These are phyloP conservation scores for Naegleria gruberi DNA, from an alignment of 208 protist species.

Conservation along the genomic window DNA sequence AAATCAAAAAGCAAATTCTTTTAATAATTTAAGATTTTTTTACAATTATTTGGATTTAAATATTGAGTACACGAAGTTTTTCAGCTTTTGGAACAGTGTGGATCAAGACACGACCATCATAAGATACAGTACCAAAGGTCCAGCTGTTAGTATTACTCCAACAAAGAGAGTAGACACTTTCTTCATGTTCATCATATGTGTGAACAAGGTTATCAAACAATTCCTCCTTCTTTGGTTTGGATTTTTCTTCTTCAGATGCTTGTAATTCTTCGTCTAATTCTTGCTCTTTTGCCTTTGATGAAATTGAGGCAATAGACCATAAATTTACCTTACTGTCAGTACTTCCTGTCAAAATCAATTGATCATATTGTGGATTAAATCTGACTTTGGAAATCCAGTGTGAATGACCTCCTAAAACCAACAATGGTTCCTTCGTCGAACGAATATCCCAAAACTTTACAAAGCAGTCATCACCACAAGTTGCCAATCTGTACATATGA, in stretches of 20 bases:
- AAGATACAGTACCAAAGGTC: conserved; percentile 71
- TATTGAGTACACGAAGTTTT: conserved; percentile 34
- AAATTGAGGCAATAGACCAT: conserved; percentile 49
- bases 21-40: background rate
- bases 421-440: conserved; percentile 12
- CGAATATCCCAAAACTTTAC: conserved; percentile 61
- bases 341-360: conserved; percentile 59
- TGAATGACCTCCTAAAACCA: conserved; percentile 52
- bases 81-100: conserved; percentile 64
- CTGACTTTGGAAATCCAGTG: conserved; percentile 52
- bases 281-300: background rate
- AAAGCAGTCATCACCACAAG: conserved; percentile 56
- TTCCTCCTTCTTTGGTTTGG: background rate
- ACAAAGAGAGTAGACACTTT: conserved; percentile 58
- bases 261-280: background rate
- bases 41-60: background rate
- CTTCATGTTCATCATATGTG: conserved; percentile 38
- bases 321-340: conserved; percentile 64
- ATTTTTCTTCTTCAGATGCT: background rate
- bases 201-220: conserved; percentile 21
- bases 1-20: background rate
- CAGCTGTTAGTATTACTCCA: conserved; percentile 67
- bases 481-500: conserved; percentile 53
- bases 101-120: conserved; percentile 66
- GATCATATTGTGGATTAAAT: conserved; percentile 70